Base-by-base conservation (phyloP, 352 stramenopile genomes). In the Pythium periplocum region DNA sequence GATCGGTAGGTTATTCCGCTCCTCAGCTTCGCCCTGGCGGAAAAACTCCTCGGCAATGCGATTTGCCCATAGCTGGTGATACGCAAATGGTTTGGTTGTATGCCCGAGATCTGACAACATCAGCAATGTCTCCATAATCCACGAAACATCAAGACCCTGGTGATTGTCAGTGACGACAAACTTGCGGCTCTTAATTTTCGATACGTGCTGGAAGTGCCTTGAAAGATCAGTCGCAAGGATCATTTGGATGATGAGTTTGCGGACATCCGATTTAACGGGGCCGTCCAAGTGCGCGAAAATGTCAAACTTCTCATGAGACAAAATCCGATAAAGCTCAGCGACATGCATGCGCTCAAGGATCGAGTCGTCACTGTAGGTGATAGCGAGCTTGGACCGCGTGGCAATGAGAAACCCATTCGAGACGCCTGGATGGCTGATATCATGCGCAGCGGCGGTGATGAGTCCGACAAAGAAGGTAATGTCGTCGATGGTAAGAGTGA, bases 341-440 rank as follows among this genome's bases (percentile, higher is more conserved):
- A 88, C 65, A 38, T 88, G 78, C 78, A 88, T 88, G 45, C 78
- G 78, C 45, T 88, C 78, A 9, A 98, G 68, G 7, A 96, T 81
- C 42, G 80, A 95, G 42, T 90, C 76, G 56, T 96, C 93, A 52
- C 95, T 97, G 70, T 98, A 98, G 0, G 73, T 85, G 60, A 98
- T 78, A 40, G 91, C 90, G n/a, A 97, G 66, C 33, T 93, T 86
- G 40, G 82, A 90, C 41, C 66, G 73, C n/a, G 87, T 95, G 34
- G 86, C 78, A 48, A 96, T 82, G 40, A 97, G 78, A 53, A 96
- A 98, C 43, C 70, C 71, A 63, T 98, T 98, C 10, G 86, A 96
- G 11, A 93, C 85, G 33, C 93, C 93, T 0, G 86, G 83, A 55
- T 98, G 93, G 37, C 81, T 92, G 11, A 97, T 82, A 68, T 98